Base-by-base conservation (phyloP, 2,329 filamentous ascomycete species). In the Triangularia verruculosa region DNA sequence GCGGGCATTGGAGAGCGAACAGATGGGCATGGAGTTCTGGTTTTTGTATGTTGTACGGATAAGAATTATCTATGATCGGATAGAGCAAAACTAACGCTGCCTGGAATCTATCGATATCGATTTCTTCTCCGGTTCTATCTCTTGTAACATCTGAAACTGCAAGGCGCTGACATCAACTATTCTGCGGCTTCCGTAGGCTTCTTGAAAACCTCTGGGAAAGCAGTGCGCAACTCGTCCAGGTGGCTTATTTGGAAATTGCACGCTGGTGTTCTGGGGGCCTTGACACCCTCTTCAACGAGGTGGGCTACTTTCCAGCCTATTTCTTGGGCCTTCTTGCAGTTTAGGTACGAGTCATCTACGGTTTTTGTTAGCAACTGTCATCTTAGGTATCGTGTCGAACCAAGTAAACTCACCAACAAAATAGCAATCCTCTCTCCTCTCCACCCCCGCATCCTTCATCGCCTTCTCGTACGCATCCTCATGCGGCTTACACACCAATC, bases 141-240 rank as follows among this genome's bases (percentile, higher is more conserved):
- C 34, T 43, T 13, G n/a, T 22, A 54, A 54, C 24, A 15, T 27
- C 4, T 28, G 22, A 15, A 54, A 2, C 13, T 27, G 3, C 15
- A 6, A 4, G 17, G 7, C 4, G 39, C 15, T 53, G 12, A 4
- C 8, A 43, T 20, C 39, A 17, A 3, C 39, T 47, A 54, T 28
- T 27, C 51, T 11, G 24, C 9, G 25, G 27, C 22, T n/a, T 54
- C 27, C 32, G 32, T n/a, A n/a, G 30, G 52, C 32, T 60, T 52
- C 75, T 91, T 95, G 82, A 99, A 97, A 66, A 97, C 86, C 63
- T 96, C 87, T 0, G 95, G 93, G 69, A 94, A 98, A 11, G 90
- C 76, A 0, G 78, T 78, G 54, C 90, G 86, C 63, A 99, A 78
- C 72, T 98, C 90, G 67, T 90, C 82, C 27, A 99, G 78, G 72